phyloP scores from a whole-genome alignment of 202 grass and related monocot genomes.

The Setaria viridis region DNA sequence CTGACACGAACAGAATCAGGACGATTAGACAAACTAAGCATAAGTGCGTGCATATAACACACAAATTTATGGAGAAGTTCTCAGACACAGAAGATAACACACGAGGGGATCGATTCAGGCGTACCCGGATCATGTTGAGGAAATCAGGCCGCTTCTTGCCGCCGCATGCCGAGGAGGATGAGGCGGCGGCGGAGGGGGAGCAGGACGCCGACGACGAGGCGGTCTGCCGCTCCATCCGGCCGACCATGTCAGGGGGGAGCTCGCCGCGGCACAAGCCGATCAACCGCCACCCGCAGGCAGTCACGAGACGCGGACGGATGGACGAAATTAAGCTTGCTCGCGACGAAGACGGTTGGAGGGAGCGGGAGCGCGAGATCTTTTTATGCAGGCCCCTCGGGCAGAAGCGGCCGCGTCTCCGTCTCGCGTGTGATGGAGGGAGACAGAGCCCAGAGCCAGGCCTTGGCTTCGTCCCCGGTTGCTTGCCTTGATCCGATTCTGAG shows the following conservation, averaged over 20 bases:
- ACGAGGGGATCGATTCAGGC: not conserved
- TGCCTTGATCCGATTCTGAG: constrained; percentile 48
- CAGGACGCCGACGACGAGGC: constrained; percentile 63
- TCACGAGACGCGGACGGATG: not conserved
- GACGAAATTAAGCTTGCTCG: not conserved
- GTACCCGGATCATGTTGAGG: constrained; percentile 89
- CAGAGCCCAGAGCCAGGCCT: not conserved
- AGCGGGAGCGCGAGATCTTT: constrained; percentile 26
- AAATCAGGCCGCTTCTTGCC: constrained; percentile 67
- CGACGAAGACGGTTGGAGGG: constrained; percentile 10
- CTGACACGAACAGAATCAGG: not conserved
- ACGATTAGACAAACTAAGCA: not conserved
- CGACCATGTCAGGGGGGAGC: constrained; percentile 52
- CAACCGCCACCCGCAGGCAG: constrained; percentile 1
- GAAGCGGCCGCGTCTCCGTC: constrained; percentile 8
- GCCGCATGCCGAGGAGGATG: constrained; percentile 50
- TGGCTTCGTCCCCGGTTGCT: constrained; percentile 28
- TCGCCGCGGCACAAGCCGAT: constrained; percentile 30
- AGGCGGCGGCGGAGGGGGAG: constrained; percentile 49
- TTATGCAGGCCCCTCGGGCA: constrained; percentile 31
- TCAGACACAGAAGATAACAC: not conserved
- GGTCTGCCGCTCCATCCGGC: constrained; percentile 77
- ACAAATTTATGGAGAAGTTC: not conserved
- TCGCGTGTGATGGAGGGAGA: not conserved
- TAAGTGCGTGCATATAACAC: not conserved